Conservation (phyloP, 176 grass and related monocot species). For the Pontederia crassipes region DNA sequence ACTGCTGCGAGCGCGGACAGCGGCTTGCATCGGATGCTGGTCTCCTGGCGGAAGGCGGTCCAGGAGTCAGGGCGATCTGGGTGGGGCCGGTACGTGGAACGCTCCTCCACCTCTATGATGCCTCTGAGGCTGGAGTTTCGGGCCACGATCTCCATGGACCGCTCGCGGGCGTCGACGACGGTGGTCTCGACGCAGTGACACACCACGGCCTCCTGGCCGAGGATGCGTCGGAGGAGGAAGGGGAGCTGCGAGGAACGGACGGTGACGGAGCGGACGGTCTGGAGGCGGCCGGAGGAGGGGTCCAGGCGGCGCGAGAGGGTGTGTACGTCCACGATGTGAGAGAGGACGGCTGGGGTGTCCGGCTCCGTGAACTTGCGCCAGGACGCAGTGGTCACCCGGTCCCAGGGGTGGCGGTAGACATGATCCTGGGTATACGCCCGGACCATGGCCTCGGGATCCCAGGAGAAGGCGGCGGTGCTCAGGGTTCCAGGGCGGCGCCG, state of each 20-base stretch:
- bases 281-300: conserved; percentile 36
- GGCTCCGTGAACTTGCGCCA: conserved; percentile 98
- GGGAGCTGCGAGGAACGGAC: conserved; percentile 69
- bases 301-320: conserved; percentile 65
- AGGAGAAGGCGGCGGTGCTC: neutral
- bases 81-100: conserved; percentile 57
- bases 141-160: conserved; percentile 79
- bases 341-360: conserved; percentile 45
- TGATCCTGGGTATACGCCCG: conserved; percentile 81
- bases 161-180: conserved; percentile 45
- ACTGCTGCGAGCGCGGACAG: conserved; percentile 65
- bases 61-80: conserved; percentile 60
- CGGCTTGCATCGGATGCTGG: conserved; percentile 72
- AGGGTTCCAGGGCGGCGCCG: conserved; percentile 15
- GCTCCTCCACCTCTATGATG: conserved; percentile 77
- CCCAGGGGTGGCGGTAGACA: conserved; percentile 83
- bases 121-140: conserved; percentile 64
- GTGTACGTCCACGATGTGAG: conserved; percentile 80
- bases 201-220: conserved; percentile 58
- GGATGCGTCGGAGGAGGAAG: conserved; percentile 65
- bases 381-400: conserved; percentile 82
- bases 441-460: conserved; percentile 29
- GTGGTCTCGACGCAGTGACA: conserved; percentile 92
- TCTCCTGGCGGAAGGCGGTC: conserved; percentile 83
- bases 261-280: conserved; percentile 63